Evolutionary conservation across 805 yeast species (phyloP).

Genomic region (Priceomyces medius): DNA sequence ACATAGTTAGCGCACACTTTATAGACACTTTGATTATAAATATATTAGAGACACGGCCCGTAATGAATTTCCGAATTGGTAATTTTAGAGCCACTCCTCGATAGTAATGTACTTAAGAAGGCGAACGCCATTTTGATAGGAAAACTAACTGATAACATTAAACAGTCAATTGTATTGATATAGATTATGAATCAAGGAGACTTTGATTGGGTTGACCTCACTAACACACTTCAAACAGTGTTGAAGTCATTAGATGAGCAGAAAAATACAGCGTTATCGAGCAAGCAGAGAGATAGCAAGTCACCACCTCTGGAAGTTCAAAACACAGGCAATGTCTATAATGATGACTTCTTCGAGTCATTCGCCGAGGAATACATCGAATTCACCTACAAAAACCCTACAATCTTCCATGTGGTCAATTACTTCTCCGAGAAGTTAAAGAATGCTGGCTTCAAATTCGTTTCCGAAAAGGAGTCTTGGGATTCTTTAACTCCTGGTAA

Average conservation of each 20-base stretch:
- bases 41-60: slow-evolving; percentile 2
- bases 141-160: not conserved
- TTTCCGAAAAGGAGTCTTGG: slow-evolving; percentile 66
- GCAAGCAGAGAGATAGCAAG: not conserved
- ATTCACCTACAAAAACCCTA: slow-evolving; percentile 72
- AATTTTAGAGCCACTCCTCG: not conserved
- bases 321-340: not conserved
- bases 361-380: slow-evolving; percentile 56
- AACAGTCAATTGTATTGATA: not conserved
- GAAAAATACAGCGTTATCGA: not conserved
- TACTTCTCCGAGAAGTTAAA: slow-evolving; percentile 49
- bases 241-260: slow-evolving; percentile 1
- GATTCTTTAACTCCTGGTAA: slow-evolving; percentile 47
- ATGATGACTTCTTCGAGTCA: slow-evolving; percentile 12
- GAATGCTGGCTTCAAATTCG: slow-evolving; percentile 59
- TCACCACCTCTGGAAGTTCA: not conserved
- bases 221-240: not conserved
- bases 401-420: slow-evolving; percentile 69
- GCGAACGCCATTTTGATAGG: slow-evolving; percentile 1
- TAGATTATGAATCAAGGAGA: not conserved
- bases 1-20: not conserved
- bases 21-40: not conserved
- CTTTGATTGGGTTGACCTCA: not conserved
- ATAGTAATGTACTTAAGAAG: not conserved
- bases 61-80: not conserved